These are phyloP conservation scores for Boletus vinaceobasis DNA, from an alignment of 768 basidiomycete species.

Conservation along the genomic window DNA sequence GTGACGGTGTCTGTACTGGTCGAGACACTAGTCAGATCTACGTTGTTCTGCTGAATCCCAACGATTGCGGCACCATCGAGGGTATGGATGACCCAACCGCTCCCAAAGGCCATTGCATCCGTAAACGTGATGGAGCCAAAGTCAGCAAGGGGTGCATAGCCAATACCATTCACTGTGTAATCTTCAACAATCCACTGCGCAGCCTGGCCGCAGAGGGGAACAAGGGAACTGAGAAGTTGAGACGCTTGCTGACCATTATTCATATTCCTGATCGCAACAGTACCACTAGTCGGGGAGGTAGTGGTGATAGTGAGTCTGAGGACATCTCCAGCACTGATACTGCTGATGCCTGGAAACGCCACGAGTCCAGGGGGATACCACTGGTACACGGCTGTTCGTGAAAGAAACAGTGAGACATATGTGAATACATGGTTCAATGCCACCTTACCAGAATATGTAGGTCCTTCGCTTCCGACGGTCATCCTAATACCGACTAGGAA, in stretches of 20 bases:
- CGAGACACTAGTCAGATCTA: no score
- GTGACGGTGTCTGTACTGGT: no score
- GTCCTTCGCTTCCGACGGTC: background rate
- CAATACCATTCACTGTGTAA: background rate
- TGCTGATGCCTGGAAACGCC: background rate
- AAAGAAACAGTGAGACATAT: background rate
- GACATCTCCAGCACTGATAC: constrained; percentile 6
- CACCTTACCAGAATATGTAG: background rate
- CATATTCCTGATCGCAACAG: background rate
- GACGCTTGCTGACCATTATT: background rate
- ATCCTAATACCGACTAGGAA: constrained; percentile 1
- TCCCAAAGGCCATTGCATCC: background rate
- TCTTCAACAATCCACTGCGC: constrained; percentile 11
- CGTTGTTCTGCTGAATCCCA: no score
- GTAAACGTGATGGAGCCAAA: constrained; percentile 5
- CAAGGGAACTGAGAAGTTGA: background rate
- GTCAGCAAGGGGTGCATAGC: background rate
- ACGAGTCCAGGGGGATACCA: background rate
- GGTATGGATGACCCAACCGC: no score
- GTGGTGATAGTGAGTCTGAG: background rate
- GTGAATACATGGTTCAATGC: no score
- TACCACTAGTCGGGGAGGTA: background rate
- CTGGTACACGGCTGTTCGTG: constrained; percentile 3
- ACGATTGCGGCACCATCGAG: no score
- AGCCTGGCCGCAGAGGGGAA: background rate